These are phyloP conservation scores for Penicillium soppii DNA, from an alignment of 495 filamentous ascomycete genomes.

Conservation along the genomic window DNA sequence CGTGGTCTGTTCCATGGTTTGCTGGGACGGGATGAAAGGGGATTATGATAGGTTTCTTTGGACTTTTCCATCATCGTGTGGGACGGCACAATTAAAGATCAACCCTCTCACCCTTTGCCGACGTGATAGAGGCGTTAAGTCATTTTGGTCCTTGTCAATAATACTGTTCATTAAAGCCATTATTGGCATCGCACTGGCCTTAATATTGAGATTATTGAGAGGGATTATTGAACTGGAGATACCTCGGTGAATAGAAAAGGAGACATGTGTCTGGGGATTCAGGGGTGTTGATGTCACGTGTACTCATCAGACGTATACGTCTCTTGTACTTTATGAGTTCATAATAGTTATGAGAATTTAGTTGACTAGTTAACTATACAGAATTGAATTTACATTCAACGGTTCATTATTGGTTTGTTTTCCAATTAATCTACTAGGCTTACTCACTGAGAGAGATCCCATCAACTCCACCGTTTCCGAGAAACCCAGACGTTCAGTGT, in stretches of 20 bases:
- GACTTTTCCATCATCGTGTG: not conserved
- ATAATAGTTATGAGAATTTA: too few relatives aligned
- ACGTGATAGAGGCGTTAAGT: conserved; percentile 8
- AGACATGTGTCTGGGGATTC: conserved; percentile 4
- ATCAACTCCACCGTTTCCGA: conserved; percentile 1
- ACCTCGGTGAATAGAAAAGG: not conserved
- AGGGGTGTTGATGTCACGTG: conserved; percentile 2
- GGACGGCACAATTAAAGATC: conserved; percentile 11
- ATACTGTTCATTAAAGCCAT: not conserved
- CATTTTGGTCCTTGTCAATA: not conserved
- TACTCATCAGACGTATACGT: not conserved
- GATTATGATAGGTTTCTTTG: conserved; percentile 15
- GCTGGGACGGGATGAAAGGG: conserved; percentile 13
- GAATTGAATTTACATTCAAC: too few relatives aligned
- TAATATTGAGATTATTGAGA: conserved; percentile 1
- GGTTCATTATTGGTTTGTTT: conserved; percentile 1
- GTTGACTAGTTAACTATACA: too few relatives aligned
- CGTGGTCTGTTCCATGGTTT: not conserved
- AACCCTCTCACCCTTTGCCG: conserved; percentile 2
- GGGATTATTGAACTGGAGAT: not conserved
- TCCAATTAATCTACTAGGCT: not conserved
- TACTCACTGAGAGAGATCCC: not conserved
- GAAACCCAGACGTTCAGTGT: not conserved
- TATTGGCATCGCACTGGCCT: not conserved
- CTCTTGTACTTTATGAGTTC: too few relatives aligned